Evolutionary conservation across 768 basidiomycete species (phyloP), one percentile per base, ranked within the genome.

Genomic region (Pleurotus djamor): DNA sequence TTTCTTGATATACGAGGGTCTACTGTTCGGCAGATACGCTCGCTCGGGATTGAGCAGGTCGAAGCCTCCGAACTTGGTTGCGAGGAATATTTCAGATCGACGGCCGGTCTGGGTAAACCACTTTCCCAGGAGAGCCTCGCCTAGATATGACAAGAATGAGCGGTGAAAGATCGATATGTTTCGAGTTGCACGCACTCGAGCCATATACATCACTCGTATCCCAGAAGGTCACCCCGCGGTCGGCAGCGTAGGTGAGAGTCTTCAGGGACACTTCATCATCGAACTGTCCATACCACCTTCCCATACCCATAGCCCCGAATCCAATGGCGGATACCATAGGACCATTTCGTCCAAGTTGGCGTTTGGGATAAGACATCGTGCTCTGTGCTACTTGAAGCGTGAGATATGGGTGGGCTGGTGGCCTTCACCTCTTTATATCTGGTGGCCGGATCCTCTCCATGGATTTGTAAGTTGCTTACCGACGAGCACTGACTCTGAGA

Each of bases 261-360:
- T 68, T 52, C 0, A 65, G 49, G 4, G 64, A 56, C n/a, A 52
- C 57, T 10, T 61, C 59, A 16, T 66, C 63, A 17, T 70, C 61
- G 33, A 58, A 63, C 10, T 44, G 47, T 10, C 68, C 68, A 38
- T 67, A 69, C 48, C 60, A 69, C 5, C 61, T 61, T 0, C 67
- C 64, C 48, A 69, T 65, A 1, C 68, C 67, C 67, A 65, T 68
- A 9, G 66, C 60, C 17, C 70, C 70, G 52, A 69, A 60, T 12
- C 70, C 70, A 12, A 70, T 63, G 5, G 69, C 66, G 37, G 62
- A 61, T 37, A 71, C 69, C 17, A 16, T 49, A 13, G 69, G 69
- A 4, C 69, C 69, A 58, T 68, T 64, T 43, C 52, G 59, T 28
- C 69, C 69, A 21, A 71, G 66, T 28, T 59, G 58, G 17, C 65